These are phyloP conservation scores for Colletotrichum sp. DNA, from an alignment of 2,329 filamentous ascomycete genomes.

Conservation along the genomic window DNA sequence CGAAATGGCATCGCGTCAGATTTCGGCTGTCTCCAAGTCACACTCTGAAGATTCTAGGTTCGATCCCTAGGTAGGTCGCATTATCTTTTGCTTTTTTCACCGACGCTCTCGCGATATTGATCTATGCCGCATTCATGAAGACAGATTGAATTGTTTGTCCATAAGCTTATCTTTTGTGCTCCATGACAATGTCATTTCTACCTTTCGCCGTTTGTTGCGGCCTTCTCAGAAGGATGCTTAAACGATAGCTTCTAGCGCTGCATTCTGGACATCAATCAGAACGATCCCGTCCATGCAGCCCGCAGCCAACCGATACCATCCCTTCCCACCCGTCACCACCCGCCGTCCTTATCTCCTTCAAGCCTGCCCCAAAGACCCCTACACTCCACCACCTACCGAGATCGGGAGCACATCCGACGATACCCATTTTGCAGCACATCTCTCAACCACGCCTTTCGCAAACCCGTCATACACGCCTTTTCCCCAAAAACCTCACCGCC, in stretches of 20 bases:
- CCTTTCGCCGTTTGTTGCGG: background rate
- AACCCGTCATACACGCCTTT: background rate
- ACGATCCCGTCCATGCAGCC: background rate
- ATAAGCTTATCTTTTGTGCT: background rate
- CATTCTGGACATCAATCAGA: background rate
- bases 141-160: accelerated
- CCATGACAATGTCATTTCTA: background rate
- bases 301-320: background rate
- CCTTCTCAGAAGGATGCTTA: background rate
- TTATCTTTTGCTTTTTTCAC: background rate
- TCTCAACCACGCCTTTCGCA: background rate
- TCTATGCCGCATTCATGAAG: too few species aligned
- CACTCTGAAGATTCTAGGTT: constrained; percentile 21
- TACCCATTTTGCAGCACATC: constrained; percentile 11
- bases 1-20: constrained; percentile 23
- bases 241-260: background rate
- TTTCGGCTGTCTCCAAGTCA: constrained; percentile 11
- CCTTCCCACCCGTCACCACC: background rate
- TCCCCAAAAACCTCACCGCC: background rate
- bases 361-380: background rate
- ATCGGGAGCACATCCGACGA: constrained; percentile 17
- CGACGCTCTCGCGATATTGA: background rate
- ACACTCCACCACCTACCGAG: constrained; percentile 1
- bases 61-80: constrained; percentile 17
- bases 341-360: background rate